phyloP scores from a whole-genome alignment of 2,329 filamentous ascomycete species.

The Neofusicoccum laricinum region DNA sequence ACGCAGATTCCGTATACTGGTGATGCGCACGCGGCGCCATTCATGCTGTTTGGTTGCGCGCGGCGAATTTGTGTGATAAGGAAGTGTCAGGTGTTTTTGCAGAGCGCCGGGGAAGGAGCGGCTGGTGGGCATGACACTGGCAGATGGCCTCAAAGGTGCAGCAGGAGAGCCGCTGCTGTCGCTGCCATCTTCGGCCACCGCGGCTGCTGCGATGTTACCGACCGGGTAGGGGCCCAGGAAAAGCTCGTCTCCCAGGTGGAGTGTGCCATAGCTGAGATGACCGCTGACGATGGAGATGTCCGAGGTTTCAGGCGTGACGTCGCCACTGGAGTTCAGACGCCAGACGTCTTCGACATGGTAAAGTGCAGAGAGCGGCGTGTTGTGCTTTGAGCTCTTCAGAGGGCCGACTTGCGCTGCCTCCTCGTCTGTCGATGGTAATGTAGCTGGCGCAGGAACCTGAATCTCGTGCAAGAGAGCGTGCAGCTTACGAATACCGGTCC shows the following conservation, averaged over 20 bases:
- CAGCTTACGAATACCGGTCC: slow-evolving; percentile 73
- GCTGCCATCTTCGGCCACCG: slow-evolving; percentile 29
- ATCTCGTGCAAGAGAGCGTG: slow-evolving; percentile 78
- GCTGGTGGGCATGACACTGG: slow-evolving; percentile 37
- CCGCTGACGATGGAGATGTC: slow-evolving; percentile 70
- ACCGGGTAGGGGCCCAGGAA: slow-evolving; percentile 68
- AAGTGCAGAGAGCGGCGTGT: slow-evolving; percentile 41
- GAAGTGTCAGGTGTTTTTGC: slow-evolving; percentile 19
- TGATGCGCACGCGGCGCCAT: slow-evolving; percentile 79
- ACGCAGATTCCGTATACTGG: slow-evolving; percentile 83
- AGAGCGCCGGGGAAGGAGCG: slow-evolving; percentile 49
- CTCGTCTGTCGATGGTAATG: slow-evolving; percentile 42
- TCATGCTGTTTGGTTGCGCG: slow-evolving; percentile 31
- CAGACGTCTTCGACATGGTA: slow-evolving; percentile 95
- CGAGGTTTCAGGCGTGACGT: slow-evolving; percentile 20
- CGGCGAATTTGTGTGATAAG: not conserved
- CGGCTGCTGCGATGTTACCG: slow-evolving; percentile 8
- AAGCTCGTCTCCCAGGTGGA: slow-evolving; percentile 75
- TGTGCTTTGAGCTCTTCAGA: not conserved
- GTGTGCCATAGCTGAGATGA: slow-evolving; percentile 72
- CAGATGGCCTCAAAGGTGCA: slow-evolving; percentile 15
- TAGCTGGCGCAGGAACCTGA: slow-evolving; percentile 53
- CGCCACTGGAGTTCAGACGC: slow-evolving; percentile 42
- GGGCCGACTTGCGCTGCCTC: not conserved
- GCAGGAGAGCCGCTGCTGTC: slow-evolving; percentile 30